phyloP scores from a whole-genome alignment of 208 protist genomes.

The Leptomonas seymouri region DNA sequence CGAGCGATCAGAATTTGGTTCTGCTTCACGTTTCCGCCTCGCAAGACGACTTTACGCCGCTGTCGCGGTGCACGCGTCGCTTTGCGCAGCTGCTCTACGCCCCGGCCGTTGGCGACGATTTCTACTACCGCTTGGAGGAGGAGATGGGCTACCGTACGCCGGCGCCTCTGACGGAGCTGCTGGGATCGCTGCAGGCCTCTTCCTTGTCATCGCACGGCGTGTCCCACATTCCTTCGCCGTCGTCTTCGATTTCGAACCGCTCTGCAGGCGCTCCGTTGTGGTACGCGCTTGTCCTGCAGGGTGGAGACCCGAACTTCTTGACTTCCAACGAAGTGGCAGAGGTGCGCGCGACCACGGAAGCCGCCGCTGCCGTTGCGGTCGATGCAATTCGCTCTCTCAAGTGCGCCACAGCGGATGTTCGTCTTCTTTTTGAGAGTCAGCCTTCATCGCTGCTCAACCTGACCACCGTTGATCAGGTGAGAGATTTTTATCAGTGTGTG shows the following conservation, averaged over 20 bases:
- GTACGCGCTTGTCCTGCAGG: slow-evolving; percentile 31
- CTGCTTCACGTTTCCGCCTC: slow-evolving; percentile 51
- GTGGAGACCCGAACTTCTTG: slow-evolving; percentile 14
- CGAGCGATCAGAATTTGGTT: slow-evolving; percentile 35
- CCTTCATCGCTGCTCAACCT: slow-evolving; percentile 25
- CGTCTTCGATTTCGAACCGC: slow-evolving; percentile 1
- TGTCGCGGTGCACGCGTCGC: slow-evolving; percentile 23
- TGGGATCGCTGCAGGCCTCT: slow-evolving; percentile 10
- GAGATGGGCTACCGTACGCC: slow-evolving; percentile 29
- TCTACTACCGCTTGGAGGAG: slow-evolving; percentile 26
- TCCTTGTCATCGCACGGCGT: not conserved
- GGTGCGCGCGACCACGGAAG: not conserved
- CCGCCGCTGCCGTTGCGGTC: slow-evolving; percentile 7
- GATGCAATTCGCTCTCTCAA: not conserved
- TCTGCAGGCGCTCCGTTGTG: slow-evolving; percentile 24
- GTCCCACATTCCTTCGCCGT: not conserved
- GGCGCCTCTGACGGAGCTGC: slow-evolving; percentile 27
- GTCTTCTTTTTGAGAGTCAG: slow-evolving; percentile 31
- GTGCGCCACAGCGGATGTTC: slow-evolving; percentile 15
- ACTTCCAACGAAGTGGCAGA: slow-evolving; percentile 2
- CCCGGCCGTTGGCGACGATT: slow-evolving; percentile 22
- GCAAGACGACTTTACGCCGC: slow-evolving; percentile 38
- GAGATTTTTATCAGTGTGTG: slow-evolving; percentile 19
- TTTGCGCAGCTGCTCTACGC: slow-evolving; percentile 25
- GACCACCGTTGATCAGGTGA: slow-evolving; percentile 16